Conservation (phyloP, 352 stramenopile genomes). For the Achlya hypogyna region DNA sequence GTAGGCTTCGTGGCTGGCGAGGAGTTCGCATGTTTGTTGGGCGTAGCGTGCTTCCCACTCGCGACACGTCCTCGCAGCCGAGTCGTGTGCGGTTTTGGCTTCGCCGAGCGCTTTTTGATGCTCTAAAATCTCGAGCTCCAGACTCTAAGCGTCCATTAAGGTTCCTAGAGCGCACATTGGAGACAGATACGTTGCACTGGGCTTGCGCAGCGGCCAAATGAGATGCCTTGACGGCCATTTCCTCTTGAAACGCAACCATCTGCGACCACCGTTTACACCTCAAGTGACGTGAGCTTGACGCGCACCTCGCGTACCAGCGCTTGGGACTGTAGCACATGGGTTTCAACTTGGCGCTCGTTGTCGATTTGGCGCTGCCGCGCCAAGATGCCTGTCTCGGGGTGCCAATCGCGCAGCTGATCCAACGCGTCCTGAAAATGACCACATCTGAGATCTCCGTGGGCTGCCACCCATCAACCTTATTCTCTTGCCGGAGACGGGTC, state of each 20-base stretch:
- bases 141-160: no score
- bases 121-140: no score
- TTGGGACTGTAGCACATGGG: not conserved
- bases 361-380: not conserved
- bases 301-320: not conserved
- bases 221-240: no score
- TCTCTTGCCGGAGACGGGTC: not conserved
- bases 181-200: no score
- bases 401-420: constrained; percentile 12
- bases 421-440: not conserved
- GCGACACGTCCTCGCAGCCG: not conserved
- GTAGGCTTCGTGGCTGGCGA: not conserved
- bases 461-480: no score
- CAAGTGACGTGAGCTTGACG: no score
- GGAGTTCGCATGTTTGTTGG: not conserved
- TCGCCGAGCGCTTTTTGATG: not conserved
- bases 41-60: not conserved
- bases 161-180: no score
- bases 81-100: not conserved
- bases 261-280: no score
- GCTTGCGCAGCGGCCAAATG: no score
- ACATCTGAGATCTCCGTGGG: no score
- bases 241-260: no score
- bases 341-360: not conserved
- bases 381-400: constrained; percentile 4